These are phyloP conservation scores for Cochlearia excelsa DNA, from an alignment of 345 rosid species.

Conservation along the genomic window DNA sequence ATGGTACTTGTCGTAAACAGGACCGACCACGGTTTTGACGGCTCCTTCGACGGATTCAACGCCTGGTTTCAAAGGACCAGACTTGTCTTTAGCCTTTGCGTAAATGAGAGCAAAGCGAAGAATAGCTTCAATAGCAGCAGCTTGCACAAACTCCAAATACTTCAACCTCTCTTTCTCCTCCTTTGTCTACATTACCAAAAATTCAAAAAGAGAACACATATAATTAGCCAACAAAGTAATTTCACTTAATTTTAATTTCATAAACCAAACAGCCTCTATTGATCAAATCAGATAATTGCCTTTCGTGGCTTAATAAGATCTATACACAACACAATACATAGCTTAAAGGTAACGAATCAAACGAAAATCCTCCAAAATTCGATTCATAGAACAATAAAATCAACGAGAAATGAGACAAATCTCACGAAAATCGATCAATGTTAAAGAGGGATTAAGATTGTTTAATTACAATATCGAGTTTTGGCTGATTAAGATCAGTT, in stretches of 20 bases:
- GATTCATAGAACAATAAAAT: not conserved
- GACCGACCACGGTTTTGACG: constrained; percentile 72
- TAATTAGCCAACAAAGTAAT: constrained; percentile 14
- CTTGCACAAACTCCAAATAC: constrained; percentile 81
- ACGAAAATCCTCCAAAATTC: not conserved
- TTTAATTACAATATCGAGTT: constrained; percentile 29
- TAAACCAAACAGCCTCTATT: no score
- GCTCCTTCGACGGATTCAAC: constrained; percentile 83
- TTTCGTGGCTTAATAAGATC: no score
- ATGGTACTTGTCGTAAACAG: constrained; percentile 66
- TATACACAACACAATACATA: no score
- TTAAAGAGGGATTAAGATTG: not conserved
- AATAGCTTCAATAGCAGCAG: constrained; percentile 53
- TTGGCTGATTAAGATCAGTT: constrained; percentile 32
- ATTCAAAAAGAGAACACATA: not conserved
- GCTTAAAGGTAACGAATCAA: not conserved
- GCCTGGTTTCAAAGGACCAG: constrained; percentile 78
- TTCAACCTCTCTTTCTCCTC: constrained; percentile 54
- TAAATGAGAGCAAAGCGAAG: constrained; percentile 58
- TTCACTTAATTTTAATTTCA: not conserved
- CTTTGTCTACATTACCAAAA: constrained; percentile 17
- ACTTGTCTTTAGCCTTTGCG: constrained; percentile 64
- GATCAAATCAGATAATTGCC: no score
- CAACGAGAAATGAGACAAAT: not conserved
- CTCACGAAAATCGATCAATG: not conserved